Conservation (phyloP, 352 stramenopile species). For the Globisporangium polare region DNA sequence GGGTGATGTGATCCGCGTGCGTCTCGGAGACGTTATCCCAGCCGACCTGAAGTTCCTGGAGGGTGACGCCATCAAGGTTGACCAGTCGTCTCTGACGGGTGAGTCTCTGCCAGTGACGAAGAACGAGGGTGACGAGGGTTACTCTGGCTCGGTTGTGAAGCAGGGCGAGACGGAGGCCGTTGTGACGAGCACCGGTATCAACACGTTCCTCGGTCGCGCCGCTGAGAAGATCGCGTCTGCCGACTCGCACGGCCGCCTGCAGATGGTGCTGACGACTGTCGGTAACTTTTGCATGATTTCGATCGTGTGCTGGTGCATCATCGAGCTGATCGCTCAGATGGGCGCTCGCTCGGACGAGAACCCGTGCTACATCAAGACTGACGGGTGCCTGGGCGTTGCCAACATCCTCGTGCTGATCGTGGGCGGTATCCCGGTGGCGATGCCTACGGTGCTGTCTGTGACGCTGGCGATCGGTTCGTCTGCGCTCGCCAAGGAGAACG, state of each 20-base stretch:
- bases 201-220: slow-evolving; percentile 91
- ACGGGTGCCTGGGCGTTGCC: slow-evolving; percentile 61
- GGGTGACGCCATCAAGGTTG: slow-evolving; percentile 78
- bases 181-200: slow-evolving; percentile 80
- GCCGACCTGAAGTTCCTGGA: slow-evolving; percentile 88
- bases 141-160: slow-evolving; percentile 85
- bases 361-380: slow-evolving; percentile 79
- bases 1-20: slow-evolving; percentile 69
- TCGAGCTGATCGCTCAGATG: slow-evolving; percentile 86
- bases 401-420: slow-evolving; percentile 90
- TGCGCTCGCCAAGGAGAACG: slow-evolving; percentile 86
- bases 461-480: slow-evolving; percentile 91
- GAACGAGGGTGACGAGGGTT: slow-evolving; percentile 66
- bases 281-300: slow-evolving; percentile 89
- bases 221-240: slow-evolving; percentile 72
- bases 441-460: slow-evolving; percentile 91
- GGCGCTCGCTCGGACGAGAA: slow-evolving; percentile 62
- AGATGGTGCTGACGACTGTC: slow-evolving; percentile 92
- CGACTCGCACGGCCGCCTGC: slow-evolving; percentile 80
- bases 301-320: slow-evolving; percentile 81
- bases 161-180: slow-evolving; percentile 90
- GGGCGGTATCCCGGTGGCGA: slow-evolving; percentile 91
- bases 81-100: slow-evolving; percentile 92
- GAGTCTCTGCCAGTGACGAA: slow-evolving; percentile 93
- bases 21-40: slow-evolving; percentile 90